phyloP scores from a whole-genome alignment of 2,329 filamentous ascomycete genomes.

The Chaetomium olivaceum region DNA sequence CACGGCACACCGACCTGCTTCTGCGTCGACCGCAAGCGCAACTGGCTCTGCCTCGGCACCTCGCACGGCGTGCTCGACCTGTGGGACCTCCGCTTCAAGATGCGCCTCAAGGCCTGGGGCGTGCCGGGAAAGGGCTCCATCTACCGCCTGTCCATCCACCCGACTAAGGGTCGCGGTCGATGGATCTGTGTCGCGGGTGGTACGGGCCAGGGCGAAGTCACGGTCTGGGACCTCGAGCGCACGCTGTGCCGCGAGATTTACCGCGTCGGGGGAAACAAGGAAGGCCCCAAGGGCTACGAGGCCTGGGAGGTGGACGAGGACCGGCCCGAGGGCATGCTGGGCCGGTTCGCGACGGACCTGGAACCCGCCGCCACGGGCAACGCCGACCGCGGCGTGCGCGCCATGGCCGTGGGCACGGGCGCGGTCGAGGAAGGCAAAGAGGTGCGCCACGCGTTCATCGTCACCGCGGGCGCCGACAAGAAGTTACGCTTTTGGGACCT shows the following conservation, averaged over 20 bases:
- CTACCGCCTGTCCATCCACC: constrained; percentile 76
- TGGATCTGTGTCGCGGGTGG: constrained; percentile 90
- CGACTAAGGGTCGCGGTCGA: constrained; percentile 72
- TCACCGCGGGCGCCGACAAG: constrained; percentile 86
- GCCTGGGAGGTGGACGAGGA: constrained; percentile 91
- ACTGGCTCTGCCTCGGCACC: constrained; percentile 90
- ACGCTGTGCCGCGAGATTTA: constrained; percentile 86
- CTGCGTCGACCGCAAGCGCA: constrained; percentile 78
- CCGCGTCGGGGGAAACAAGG: constrained; percentile 64
- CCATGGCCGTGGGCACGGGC: constrained; percentile 72
- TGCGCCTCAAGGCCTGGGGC: constrained; percentile 85
- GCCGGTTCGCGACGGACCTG: constrained; percentile 75
- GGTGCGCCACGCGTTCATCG: constrained; percentile 75
- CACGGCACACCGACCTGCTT: constrained; percentile 92
- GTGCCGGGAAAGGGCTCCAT: constrained; percentile 79
- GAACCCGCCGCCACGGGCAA: constrained; percentile 59
- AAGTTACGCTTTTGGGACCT: constrained; percentile 95
- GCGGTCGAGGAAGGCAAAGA: constrained; percentile 60
- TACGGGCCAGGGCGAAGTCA: constrained; percentile 83
- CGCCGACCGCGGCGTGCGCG: constrained; percentile 68
- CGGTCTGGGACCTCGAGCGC: constrained; percentile 94
- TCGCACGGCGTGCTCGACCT: constrained; percentile 89
- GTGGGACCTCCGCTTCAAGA: constrained; percentile 94
- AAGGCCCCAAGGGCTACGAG: constrained; percentile 68
- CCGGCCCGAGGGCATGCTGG: constrained; percentile 80